Percentiles rank a stretch among this genome's conserved stretches.
Conservation (phyloP, 805 yeast species). For the Hanseniaspora hatyaiensis region DNA sequence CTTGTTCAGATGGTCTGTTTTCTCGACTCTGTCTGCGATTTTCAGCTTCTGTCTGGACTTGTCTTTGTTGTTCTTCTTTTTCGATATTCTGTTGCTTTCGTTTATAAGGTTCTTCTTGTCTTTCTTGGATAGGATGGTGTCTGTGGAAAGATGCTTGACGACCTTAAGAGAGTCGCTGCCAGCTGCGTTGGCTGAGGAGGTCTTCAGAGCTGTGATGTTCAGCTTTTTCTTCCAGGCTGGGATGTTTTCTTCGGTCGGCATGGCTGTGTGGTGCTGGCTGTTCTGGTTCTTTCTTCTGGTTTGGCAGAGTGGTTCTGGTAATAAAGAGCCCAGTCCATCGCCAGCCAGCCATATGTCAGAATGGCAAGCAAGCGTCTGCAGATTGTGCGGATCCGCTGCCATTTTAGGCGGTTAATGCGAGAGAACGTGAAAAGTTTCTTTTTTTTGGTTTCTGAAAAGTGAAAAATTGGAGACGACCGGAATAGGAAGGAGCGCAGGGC, state of each 20-base stretch:
- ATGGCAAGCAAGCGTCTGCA: no score
- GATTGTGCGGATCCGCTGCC: no score
- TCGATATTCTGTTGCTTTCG: slow-evolving; percentile 13
- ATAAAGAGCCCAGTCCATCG: no score
- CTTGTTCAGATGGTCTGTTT: slow-evolving; percentile 13
- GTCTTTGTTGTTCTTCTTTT: slow-evolving; percentile 22
- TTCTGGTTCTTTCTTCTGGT: no score
- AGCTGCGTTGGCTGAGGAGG: slow-evolving; percentile 13
- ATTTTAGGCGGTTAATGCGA: no score
- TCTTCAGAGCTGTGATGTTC: slow-evolving; percentile 21
- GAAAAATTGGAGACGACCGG: no score
- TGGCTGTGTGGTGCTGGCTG: background rate
- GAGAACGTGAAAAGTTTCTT: no score
- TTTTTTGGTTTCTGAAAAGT: no score
- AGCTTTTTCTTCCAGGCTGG: slow-evolving; percentile 31
- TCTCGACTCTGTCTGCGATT: slow-evolving; percentile 17
- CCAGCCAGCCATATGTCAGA: no score
- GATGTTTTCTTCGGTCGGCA: slow-evolving; percentile 21
- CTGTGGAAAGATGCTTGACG: slow-evolving; percentile 30
- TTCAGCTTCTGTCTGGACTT: slow-evolving; percentile 25
- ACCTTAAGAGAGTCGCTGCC: slow-evolving; percentile 29
- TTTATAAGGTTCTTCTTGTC: slow-evolving; percentile 23
- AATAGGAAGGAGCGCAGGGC: no score
- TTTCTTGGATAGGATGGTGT: slow-evolving; percentile 25
- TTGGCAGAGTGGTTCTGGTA: no score